phyloP scores from a whole-genome alignment of 352 stramenopile species.

The Saprolegnia parasitica region DNA sequence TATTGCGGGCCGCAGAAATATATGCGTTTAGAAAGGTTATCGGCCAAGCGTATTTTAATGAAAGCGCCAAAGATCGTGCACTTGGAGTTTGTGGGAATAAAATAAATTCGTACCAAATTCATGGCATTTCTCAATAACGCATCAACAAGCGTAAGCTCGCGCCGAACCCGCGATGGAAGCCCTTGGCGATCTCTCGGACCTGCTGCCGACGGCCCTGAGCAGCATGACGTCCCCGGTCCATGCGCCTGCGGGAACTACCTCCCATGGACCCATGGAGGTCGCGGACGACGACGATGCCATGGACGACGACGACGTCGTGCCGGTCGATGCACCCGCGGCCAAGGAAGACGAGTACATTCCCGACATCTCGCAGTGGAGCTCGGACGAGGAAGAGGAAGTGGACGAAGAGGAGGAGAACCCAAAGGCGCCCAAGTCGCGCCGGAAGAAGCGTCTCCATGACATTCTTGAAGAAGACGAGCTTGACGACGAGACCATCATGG shows the following conservation, averaged over 20 bases:
- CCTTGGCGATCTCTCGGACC: slow-evolving; percentile 27
- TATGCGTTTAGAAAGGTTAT: background rate
- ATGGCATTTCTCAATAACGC: slow-evolving; percentile 4
- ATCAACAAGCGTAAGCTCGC: background rate
- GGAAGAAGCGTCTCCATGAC: slow-evolving; percentile 57
- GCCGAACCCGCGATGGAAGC: slow-evolving; percentile 16
- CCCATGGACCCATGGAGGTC: slow-evolving; percentile 6
- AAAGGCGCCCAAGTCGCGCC: slow-evolving; percentile 34
- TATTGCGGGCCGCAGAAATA: background rate
- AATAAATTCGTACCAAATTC: background rate
- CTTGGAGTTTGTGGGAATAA: background rate
- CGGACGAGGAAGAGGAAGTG: slow-evolving; percentile 18
- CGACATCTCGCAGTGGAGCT: slow-evolving; percentile 27
- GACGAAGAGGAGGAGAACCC: slow-evolving; percentile 30
- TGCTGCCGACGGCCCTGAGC: slow-evolving; percentile 1
- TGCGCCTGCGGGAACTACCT: background rate
- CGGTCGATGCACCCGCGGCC: slow-evolving; percentile 33
- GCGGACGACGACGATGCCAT: slow-evolving; percentile 28
- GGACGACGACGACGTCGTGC: slow-evolving; percentile 24
- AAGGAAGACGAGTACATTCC: slow-evolving; percentile 26
- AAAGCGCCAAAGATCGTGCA: background rate
- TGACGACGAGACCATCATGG: slow-evolving; percentile 51
- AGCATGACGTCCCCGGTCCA: background rate
- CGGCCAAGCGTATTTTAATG: background rate
- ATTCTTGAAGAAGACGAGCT: slow-evolving; percentile 67